phyloP scores from a whole-genome alignment of 2,329 filamentous ascomycete species.

The Cladosporium sp. region DNA sequence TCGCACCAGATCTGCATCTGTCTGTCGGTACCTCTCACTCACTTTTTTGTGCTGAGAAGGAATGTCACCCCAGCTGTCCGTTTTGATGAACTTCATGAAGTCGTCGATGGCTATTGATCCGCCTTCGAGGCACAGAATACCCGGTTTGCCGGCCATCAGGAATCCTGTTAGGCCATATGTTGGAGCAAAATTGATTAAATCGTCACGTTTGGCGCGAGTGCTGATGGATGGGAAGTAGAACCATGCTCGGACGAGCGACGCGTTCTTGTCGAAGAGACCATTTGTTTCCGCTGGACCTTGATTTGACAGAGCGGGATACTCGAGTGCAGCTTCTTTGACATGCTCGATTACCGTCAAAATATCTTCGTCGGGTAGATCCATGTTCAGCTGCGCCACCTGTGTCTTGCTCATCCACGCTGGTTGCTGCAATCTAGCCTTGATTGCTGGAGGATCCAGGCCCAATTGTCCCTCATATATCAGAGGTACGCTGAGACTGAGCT shows the following conservation, averaged over 20 bases:
- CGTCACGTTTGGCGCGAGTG: conserved; percentile 60
- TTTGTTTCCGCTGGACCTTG: conserved; percentile 1
- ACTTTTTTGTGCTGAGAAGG: conserved; percentile 65
- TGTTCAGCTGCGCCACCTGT: conserved; percentile 44
- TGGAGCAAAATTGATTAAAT: conserved; percentile 58
- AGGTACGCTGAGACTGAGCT: conserved; percentile 43
- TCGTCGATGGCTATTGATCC: conserved; percentile 52
- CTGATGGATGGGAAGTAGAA: conserved; percentile 66
- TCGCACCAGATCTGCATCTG: conserved; percentile 35
- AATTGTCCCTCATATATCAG: conserved; percentile 27
- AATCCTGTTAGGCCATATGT: conserved; percentile 59
- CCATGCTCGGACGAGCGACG: conserved; percentile 56
- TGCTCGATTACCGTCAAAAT: conserved; percentile 51
- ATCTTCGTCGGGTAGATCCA: conserved; percentile 48
- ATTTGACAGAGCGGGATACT: conserved; percentile 27
- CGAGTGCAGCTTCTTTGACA: conserved; percentile 43
- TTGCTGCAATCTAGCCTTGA: conserved; percentile 50
- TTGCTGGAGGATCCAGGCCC: conserved; percentile 44
- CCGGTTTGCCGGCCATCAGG: conserved; percentile 62
- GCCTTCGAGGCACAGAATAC: conserved; percentile 57
- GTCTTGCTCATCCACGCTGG: conserved; percentile 57
- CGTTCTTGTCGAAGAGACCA: conserved; percentile 7
- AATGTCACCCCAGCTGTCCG: conserved; percentile 64
- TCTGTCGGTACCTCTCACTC: conserved; percentile 57
- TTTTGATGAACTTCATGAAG: conserved; percentile 66